Evolutionary conservation across 2,329 filamentous ascomycete genomes (phyloP).

Genomic region (Penicillium occitanis): DNA sequence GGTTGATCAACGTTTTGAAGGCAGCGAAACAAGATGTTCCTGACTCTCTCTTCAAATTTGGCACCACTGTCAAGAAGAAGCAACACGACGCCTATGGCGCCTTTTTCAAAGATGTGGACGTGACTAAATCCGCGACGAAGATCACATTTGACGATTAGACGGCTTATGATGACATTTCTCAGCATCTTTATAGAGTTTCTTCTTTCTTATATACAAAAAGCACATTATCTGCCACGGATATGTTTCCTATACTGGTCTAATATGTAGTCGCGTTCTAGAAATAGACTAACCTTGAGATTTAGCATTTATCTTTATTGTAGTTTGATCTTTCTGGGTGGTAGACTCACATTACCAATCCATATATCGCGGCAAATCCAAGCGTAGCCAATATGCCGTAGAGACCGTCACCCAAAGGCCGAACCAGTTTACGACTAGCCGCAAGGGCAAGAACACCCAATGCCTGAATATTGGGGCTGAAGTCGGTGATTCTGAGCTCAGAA

Average conservation of each 20-base stretch:
- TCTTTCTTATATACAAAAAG: conserved; percentile 16
- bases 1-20: conserved; percentile 90
- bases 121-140: conserved; percentile 81
- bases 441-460: conserved; percentile 49
- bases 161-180: conserved; percentile 25
- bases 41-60: conserved; percentile 88
- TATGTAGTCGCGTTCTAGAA: conserved; percentile 37
- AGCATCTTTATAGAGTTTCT: conserved; percentile 14
- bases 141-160: conserved; percentile 74
- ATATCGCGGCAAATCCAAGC: conserved; percentile 52
- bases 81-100: conserved; percentile 90
- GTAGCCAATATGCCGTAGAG: conserved; percentile 46
- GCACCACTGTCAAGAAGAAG: conserved; percentile 99
- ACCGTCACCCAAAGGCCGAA: conserved; percentile 23
- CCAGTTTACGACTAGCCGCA: conserved; percentile 46
- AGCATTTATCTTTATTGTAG: conserved; percentile 1
- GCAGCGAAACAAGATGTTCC: conserved; percentile 90
- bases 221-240: background rate
- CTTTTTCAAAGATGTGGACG: conserved; percentile 88
- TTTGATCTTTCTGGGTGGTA: background rate
- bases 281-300: conserved; percentile 34
- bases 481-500: conserved; percentile 42
- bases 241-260: conserved; percentile 25
- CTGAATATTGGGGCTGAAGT: conserved; percentile 47
- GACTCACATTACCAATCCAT: conserved; percentile 62